Evolutionary conservation across 2,329 filamentous ascomycete genomes (phyloP).

Genomic region (Cladorrhinum sp.): DNA sequence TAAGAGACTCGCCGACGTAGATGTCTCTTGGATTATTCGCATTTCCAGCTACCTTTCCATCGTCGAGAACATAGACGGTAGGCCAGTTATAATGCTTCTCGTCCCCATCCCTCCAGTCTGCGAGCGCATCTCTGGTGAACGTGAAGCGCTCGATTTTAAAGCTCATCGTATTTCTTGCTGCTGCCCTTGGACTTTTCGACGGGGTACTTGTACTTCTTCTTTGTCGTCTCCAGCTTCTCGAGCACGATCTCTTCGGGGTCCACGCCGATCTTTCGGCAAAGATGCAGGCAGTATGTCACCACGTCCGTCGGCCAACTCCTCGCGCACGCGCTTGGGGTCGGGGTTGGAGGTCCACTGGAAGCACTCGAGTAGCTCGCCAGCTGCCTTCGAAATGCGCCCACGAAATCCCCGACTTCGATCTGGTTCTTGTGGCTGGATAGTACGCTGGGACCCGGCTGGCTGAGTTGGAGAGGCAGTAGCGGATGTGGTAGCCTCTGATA

Average conservation of each 20-base stretch:
- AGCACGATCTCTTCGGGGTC: slow-evolving; percentile 13
- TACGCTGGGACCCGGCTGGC: too few species aligned
- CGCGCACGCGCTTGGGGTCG: slow-evolving; percentile 8
- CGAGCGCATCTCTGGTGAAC: neutral
- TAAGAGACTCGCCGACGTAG: slow-evolving; percentile 4
- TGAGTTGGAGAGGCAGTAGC: too few species aligned
- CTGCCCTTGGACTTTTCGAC: slow-evolving; percentile 1
- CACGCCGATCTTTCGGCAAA: neutral
- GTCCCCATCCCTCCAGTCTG: neutral
- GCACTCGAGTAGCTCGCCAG: slow-evolving; percentile 13
- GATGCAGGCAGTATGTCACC: slow-evolving; percentile 15
- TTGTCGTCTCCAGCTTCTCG: slow-evolving; percentile 15
- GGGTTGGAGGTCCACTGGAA: slow-evolving; percentile 10
- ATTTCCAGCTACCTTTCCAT: neutral
- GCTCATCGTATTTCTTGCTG: neutral
- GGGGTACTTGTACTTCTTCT: slow-evolving; percentile 12
- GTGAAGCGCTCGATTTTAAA: neutral
- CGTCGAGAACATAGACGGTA: neutral
- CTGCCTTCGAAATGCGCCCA: too few species aligned
- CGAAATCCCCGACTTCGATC: too few species aligned
- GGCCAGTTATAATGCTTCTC: slow-evolving; percentile 2
- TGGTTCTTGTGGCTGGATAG: too few species aligned
- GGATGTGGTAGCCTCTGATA: too few species aligned
- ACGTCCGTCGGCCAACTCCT: slow-evolving; percentile 16
- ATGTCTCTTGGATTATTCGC: neutral